Evolutionary conservation across 306 rosid species (phyloP).

Genomic region (Abrus pulchellus): DNA sequence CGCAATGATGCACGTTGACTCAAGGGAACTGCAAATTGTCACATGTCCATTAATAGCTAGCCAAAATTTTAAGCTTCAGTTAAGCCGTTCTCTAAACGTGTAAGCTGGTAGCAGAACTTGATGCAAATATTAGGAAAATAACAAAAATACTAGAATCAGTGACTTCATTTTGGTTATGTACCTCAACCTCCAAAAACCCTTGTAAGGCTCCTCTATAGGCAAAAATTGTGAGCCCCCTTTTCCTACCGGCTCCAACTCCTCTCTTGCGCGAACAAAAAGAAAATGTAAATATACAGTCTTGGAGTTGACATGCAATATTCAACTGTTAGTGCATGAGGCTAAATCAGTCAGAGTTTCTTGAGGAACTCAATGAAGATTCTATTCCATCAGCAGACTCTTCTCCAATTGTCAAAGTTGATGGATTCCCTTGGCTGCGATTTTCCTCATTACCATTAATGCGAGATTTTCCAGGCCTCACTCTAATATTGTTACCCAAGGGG

Average conservation of each 20-base stretch:
- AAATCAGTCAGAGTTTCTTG: constrained; percentile 55
- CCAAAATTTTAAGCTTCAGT: constrained; percentile 72
- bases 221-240: constrained; percentile 64
- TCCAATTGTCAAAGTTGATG: constrained; percentile 59
- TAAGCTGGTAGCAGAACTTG: constrained; percentile 51
- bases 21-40: constrained; percentile 58
- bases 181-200: constrained; percentile 58
- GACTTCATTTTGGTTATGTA: constrained; percentile 60
- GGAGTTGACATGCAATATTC: constrained; percentile 56
- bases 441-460: constrained; percentile 61
- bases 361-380: constrained; percentile 55
- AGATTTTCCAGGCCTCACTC: constrained; percentile 73
- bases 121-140: constrained; percentile 51
- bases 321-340: constrained; percentile 62
- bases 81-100: constrained; percentile 55
- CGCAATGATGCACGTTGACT: constrained; percentile 43
- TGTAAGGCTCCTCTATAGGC: constrained; percentile 65
- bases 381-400: constrained; percentile 67
- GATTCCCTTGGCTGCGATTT: constrained; percentile 59
- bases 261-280: constrained; percentile 37
- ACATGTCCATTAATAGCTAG: constrained; percentile 54
- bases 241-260: constrained; percentile 54
- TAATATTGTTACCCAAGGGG: constrained; percentile 76
- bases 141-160: constrained; percentile 42
- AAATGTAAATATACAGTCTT: constrained; percentile 54